phyloP scores from a whole-genome alignment of 2,329 filamentous ascomycete genomes.

The Triangularia setosa region DNA sequence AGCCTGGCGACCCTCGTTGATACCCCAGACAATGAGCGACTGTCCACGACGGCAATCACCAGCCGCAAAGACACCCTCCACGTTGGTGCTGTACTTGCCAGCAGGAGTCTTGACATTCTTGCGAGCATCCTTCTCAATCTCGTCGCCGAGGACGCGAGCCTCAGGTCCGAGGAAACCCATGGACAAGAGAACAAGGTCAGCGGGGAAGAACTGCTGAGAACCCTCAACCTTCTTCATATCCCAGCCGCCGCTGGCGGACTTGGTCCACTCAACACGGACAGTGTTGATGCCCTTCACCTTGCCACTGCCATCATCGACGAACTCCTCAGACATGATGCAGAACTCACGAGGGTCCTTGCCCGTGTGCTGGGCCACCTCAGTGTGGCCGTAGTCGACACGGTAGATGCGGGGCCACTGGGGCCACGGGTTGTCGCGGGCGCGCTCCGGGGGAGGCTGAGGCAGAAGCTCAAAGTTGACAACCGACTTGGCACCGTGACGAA shows the following conservation, averaged over 20 bases:
- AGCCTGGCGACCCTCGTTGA: slow-evolving; percentile 92
- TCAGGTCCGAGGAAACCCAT: slow-evolving; percentile 98
- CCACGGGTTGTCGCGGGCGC: slow-evolving; percentile 93
- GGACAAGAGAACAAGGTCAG: slow-evolving; percentile 87
- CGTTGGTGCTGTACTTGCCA: slow-evolving; percentile 83
- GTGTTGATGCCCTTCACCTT: slow-evolving; percentile 96
- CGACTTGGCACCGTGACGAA: slow-evolving; percentile 91
- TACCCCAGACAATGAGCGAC: slow-evolving; percentile 95
- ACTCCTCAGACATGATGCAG: slow-evolving; percentile 98
- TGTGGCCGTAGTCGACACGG: slow-evolving; percentile 96
- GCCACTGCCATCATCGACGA: slow-evolving; percentile 82
- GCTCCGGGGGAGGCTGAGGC: slow-evolving; percentile 85
- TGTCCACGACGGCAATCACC: slow-evolving; percentile 94
- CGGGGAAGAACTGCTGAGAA: slow-evolving; percentile 92
- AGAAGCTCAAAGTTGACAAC: slow-evolving; percentile 96
- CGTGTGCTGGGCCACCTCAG: slow-evolving; percentile 92
- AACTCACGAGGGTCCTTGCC: slow-evolving; percentile 95
- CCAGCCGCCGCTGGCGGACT: slow-evolving; percentile 84
- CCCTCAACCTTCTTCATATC: slow-evolving; percentile 98
- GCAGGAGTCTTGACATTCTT: slow-evolving; percentile 95
- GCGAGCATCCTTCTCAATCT: slow-evolving; percentile 83
- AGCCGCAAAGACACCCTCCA: slow-evolving; percentile 86
- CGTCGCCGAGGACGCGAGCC: slow-evolving; percentile 78
- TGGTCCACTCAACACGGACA: slow-evolving; percentile 92
- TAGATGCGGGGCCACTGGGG: slow-evolving; percentile 98